phyloP scores from a whole-genome alignment of 1,284 basidiomycete species.

The Cystobasidium slooffiae region DNA sequence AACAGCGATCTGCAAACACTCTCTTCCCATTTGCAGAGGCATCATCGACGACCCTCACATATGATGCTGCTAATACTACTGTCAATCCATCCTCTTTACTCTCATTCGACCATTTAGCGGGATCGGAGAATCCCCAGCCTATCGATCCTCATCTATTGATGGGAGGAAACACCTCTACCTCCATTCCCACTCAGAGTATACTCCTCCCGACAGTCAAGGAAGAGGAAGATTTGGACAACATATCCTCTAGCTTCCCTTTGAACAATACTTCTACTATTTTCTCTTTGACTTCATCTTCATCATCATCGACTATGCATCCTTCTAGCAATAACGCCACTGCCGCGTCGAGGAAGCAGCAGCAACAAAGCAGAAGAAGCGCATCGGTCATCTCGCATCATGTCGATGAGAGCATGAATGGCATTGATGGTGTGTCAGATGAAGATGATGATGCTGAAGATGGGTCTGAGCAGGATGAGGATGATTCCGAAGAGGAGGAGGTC shows the following conservation, averaged over 20 bases:
- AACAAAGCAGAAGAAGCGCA: conserved; percentile 6
- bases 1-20: not conserved
- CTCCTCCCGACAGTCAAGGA: conserved; percentile 1
- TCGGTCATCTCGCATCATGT: not conserved
- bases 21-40: conserved; percentile 33
- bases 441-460: not conserved
- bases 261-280: not conserved
- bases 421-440: conserved; percentile 9
- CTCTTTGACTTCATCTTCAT: conserved; percentile 1
- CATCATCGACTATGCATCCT: not conserved
- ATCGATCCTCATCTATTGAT: conserved; percentile 26
- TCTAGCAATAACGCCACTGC: not conserved
- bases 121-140: conserved; percentile 22
- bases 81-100: conserved; percentile 7
- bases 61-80: not conserved
- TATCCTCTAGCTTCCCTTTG: not conserved
- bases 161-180: not conserved
- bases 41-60: not conserved
- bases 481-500: conserved; percentile 16
- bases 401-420: conserved; percentile 19
- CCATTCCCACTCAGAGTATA: not conserved
- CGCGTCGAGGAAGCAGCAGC: not conserved
- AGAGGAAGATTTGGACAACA: not conserved
- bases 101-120: conserved; percentile 19
- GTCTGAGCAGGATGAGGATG: conserved; percentile 23